Base-by-base conservation (phyloP, 2,329 filamentous ascomycete species). In the Alternaria postmessia region DNA sequence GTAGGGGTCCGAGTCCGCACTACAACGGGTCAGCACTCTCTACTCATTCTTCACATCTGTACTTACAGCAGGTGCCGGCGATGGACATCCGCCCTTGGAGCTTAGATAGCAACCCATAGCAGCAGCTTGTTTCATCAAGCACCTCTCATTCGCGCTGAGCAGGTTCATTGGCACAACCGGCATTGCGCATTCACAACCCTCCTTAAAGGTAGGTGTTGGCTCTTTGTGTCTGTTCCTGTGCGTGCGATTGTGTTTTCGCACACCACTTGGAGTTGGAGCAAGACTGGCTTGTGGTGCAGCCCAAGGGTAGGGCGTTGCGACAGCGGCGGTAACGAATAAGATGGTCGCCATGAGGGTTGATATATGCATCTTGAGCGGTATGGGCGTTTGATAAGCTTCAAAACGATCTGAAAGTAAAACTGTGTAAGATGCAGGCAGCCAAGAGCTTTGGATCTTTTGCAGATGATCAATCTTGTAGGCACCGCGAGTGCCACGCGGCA, bases 161-260 rank as follows among this genome's bases (percentile, higher is more conserved):
- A 69, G 34, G 47, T 72, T 65, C 34, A 65, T 55, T 2, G 73
- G 73, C 12, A 76, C 60, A 32, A 76, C 58, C 1, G 73, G 69
- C 54, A 65, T 65, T 8, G 54, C 22, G 47, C 72, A 76, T 11
- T 72, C 59, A 49, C 73, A 76, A 12, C 36, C 24, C 14, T 48
- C 22, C 43, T 70, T 71, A 58, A 76, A 76, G 1, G 61, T 67
- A 3, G 73, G 73, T 7, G 70, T 74, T 2, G 64, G 71, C 55
- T 72, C 73, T 18, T 69, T 68, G 9, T 63, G 67, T 16, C 18
- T 41, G 47, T 71, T 64, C 16, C 61, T 55, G 22, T 60, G 63
- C 8, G 65, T 64, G 38, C 57, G 49, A 30, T 65, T 59, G 28
- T 54, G 34, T 36, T 63, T 55, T 2, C 26, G 46, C 22, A 46